Conservation (phyloP, 192 early-diverging fungal species). For the Oehlia diaphana region DNA sequence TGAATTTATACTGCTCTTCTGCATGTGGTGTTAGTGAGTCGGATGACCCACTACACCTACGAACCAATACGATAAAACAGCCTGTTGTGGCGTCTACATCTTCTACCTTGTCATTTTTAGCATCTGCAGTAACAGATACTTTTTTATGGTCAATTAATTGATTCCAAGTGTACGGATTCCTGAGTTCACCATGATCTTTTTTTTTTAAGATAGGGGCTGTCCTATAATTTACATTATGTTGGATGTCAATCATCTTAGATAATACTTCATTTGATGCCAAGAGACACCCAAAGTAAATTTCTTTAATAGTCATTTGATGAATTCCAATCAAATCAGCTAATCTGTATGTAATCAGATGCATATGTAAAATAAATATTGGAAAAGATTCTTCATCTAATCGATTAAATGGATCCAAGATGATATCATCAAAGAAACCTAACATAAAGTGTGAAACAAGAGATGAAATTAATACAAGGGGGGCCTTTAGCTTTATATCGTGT, state of each 20-base stretch:
- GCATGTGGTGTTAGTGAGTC: conserved; percentile 10
- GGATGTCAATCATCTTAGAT: neutral
- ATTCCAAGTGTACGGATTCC: neutral
- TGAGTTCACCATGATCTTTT: neutral
- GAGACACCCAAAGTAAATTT: neutral
- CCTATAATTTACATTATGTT: neutral
- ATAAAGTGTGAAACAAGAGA: neutral
- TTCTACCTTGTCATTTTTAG: neutral
- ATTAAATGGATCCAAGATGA: too few species aligned
- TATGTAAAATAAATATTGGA: conserved; percentile 5
- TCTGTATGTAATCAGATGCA: conserved; percentile 6
- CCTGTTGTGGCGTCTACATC: neutral
- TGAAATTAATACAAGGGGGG: neutral
- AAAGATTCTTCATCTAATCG: conserved; percentile 3
- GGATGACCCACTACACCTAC: neutral
- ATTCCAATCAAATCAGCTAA: neutral
- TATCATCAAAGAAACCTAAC: too few species aligned
- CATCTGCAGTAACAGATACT: neutral
- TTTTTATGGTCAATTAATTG: neutral
- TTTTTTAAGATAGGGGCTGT: neutral
- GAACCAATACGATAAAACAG: neutral
- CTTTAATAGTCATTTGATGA: neutral
- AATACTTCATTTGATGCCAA: neutral
- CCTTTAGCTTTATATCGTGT: too few species aligned
- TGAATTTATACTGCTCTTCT: conserved; percentile 21